Evolutionary conservation across 1,139 yeast genomes (phyloP), one percentile per base, ranked within the genome.

Genomic region (Geotrichum fermentans): DNA sequence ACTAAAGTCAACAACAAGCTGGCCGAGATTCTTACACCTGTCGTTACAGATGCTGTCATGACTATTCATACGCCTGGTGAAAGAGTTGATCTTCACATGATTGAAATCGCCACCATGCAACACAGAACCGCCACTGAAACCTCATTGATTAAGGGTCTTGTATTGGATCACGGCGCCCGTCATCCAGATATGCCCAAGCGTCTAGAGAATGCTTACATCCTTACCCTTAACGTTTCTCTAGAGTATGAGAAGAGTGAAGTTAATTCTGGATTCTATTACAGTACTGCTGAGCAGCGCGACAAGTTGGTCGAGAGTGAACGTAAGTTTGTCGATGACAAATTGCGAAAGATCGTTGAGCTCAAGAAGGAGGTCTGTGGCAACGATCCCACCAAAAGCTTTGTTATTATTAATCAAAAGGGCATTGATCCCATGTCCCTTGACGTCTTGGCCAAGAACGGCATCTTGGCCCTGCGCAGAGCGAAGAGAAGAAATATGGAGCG

Each of bases 401-500:
- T 94, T 51, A 87, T 94, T 53, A 86, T 94, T 67, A 94, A 94
- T 71, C 99, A 94, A 71, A 94, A 94, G 75, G 98, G 99, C 60
- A 94, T 94, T 59, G 99, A 94, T 66, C 99, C 99, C 56, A 85
- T 92, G 94, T 89, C 97, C 14, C 74, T 94, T 57, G 98, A 94
- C 65, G 83, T 90, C 13, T 76, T 94, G 57, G 97, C 97, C 48
- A 89, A 88, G 67, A 85, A 94, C 68, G 88, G 87, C 57, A 92
- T 94, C 59, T 74, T 92, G 60, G 98, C 98, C 0, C 76, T 94
- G 61, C 83, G 99, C 74, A 82, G 98, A 66, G 99, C 99, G 42
- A 94, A 94, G 75, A 81, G 99, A 74, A 83, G 99, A 73, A 94
- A 94, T 69, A 92, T 94, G 98, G 99, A 94, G 72, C 82, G 99